phyloP scores from a whole-genome alignment of 495 filamentous ascomycete species.

The Hypomontagnella monticulosa region DNA sequence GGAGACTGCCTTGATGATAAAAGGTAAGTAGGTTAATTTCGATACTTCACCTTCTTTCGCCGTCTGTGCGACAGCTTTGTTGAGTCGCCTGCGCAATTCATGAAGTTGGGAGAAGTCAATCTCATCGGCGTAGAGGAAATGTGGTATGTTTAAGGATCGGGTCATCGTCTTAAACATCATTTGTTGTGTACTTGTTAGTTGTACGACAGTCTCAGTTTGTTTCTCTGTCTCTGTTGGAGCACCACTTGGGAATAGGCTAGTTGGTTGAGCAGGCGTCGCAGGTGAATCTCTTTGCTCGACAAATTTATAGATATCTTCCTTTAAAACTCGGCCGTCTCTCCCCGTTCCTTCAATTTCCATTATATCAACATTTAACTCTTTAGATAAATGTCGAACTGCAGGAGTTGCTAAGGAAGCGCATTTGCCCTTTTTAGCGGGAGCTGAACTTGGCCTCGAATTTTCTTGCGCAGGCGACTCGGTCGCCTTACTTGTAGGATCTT shows the following conservation, averaged over 20 bases:
- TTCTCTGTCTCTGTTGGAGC: slow-evolving; percentile 40
- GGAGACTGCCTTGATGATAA: slow-evolving; percentile 94
- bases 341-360: slow-evolving; percentile 82
- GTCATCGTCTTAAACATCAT: slow-evolving; percentile 99
- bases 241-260: slow-evolving; percentile 43
- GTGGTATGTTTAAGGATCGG: slow-evolving; percentile 84
- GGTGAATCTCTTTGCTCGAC: slow-evolving; percentile 55
- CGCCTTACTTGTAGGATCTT: slow-evolving; percentile 21
- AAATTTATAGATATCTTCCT: slow-evolving; percentile 91
- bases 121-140: slow-evolving; percentile 92
- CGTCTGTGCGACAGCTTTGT: slow-evolving; percentile 60
- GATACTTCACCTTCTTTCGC: slow-evolving; percentile 48
- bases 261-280: slow-evolving; percentile 14
- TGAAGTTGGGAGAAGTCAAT: slow-evolving; percentile 78
- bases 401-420: slow-evolving; percentile 84
- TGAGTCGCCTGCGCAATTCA: slow-evolving; percentile 74
- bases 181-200: slow-evolving; percentile 79
- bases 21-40: slow-evolving; percentile 90
- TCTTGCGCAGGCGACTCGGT: slow-evolving; percentile 4
- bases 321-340: slow-evolving; percentile 89
- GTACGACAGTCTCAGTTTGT: slow-evolving; percentile 71
- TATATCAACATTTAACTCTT: slow-evolving; percentile 79
- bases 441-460: slow-evolving; percentile 18
- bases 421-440: slow-evolving; percentile 52
- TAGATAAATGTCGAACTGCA: slow-evolving; percentile 87